Evolutionary conservation across 2,329 filamentous ascomycete genomes (phyloP), one percentile per base, ranked within the genome.

Genomic region (Talaromyces sp.): DNA sequence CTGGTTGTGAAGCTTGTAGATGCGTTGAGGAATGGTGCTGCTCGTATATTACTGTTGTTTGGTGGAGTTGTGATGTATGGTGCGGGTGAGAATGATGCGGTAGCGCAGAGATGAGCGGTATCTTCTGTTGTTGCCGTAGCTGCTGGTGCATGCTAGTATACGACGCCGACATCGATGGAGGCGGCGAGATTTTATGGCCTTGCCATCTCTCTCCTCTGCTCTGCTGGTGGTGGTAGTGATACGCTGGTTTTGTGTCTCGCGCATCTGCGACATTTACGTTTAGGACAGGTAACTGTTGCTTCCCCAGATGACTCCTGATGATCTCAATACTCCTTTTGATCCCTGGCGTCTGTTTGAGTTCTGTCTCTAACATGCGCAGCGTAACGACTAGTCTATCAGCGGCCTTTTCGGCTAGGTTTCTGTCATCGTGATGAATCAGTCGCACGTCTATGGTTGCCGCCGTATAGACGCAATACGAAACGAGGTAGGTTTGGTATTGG

Each of bases 401-500:
- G 15, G 67, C 67, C 7, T 62, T 41, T 41, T 52, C 68, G 62
- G 62, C 60, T n/a, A 67, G 37, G 6, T 25, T 22, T 1, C 35
- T 45, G 41, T 68, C 67, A 0, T 65, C 67, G 31, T 68, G 62
- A 19, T 45, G 66, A 11, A 70, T 63, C 9, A 64, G 59, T 31
- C 62, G 66, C 13, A 68, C 64, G 33, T 70, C 67, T 47, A 70
- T 68, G 8, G 69, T 70, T 17, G 68, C 68, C 15, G 68, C 68
- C 4, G 69, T 70, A 54, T 70, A 70, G 3, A 69, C 68, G 31
- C 69, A 70, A 37, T 70, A 70, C 19, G 65, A 68, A 11, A 69
- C 57, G 15, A 68, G 64, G 47, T 70, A 70, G 17, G 65, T 69
- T 61, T 69, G 66, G 39, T 67, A 62, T 33, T 66, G 60, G 56